Evolutionary conservation across 2,329 filamentous ascomycete genomes (phyloP).

Genomic region (Hypoxylon sp.): DNA sequence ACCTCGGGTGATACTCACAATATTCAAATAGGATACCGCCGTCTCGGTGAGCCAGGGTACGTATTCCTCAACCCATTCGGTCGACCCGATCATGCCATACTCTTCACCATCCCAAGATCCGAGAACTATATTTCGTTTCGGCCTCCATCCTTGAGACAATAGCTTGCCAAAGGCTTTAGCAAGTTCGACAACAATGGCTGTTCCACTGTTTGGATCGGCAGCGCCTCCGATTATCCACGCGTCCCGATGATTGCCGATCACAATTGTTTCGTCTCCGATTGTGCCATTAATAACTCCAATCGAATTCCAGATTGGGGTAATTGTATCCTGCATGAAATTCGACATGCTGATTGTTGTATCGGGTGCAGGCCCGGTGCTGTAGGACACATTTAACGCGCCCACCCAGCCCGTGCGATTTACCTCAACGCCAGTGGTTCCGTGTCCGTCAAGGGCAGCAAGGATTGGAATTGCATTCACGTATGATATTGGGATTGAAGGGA

Average conservation of each 20-base stretch:
- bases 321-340: slow-evolving; percentile 79
- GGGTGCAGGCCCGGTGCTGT: slow-evolving; percentile 64
- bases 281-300: slow-evolving; percentile 87
- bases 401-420: slow-evolving; percentile 74
- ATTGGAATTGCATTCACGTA: slow-evolving; percentile 83
- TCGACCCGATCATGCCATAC: slow-evolving; percentile 84
- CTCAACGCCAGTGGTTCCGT: slow-evolving; percentile 77
- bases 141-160: slow-evolving; percentile 82
- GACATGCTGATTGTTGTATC: slow-evolving; percentile 74
- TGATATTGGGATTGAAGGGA: slow-evolving; percentile 86
- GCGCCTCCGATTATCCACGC: slow-evolving; percentile 89
- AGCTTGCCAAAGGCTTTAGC: slow-evolving; percentile 80
- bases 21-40: slow-evolving; percentile 84
- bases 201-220: slow-evolving; percentile 87
- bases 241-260: slow-evolving; percentile 86
- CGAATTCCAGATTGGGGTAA: slow-evolving; percentile 81
- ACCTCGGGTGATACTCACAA: slow-evolving; percentile 55
- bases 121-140: slow-evolving; percentile 83
- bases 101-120: slow-evolving; percentile 82
- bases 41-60: slow-evolving; percentile 80
- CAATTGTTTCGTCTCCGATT: slow-evolving; percentile 80
- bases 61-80: slow-evolving; percentile 90
- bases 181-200: slow-evolving; percentile 82
- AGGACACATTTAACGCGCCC: slow-evolving; percentile 64
- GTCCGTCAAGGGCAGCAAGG: slow-evolving; percentile 82